Evolutionary conservation across 164 flowering plant genomes (phyloP), one percentile per base, ranked within the genome.

Genomic region (Annona squamosa): DNA sequence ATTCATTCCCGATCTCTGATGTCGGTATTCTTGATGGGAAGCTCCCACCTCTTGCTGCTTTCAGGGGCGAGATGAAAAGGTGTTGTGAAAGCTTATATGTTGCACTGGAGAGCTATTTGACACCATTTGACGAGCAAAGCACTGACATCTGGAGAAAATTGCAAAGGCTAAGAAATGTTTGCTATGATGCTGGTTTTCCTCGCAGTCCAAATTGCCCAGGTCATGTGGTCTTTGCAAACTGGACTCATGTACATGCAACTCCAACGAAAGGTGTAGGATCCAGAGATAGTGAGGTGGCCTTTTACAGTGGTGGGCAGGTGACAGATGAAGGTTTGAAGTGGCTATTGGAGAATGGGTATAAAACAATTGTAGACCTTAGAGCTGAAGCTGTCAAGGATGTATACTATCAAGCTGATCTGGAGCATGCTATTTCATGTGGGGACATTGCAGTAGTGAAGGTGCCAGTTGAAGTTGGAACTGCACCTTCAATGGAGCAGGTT

Each of bases 111-210:
- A 83, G 84, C 78, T 90, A 83, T 85, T 82, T 95, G 81, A 80
- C 78, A 4, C 91, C 92, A 59, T 85, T 78, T 57, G 92, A 89
- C 72, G 81, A 75, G 61, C 80, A 87, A 75, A 88, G 88, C 73
- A 68, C 80, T 47, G 77, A 81, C 72, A 89, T 92, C 43, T 95
- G 99, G 99, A 90, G 90, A 77, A 95, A 88, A 76, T 81, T 95
- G 77, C 99, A 92, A 74, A 86, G 91, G 80, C 82, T 95, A 73
- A 95, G 90, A 79, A 92, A 92, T 84, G 88, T 87, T 26, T 92
- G 99, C 69, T 95, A 95, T 76, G 99, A 95, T 87, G 87, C 90
- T 77, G 99, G 99, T 7, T 91, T 86, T 85, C 83, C 94, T 13
- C 90, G 98, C 37, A 76, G 76, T 4, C 90, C 87, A 71, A 87